phyloP scores from a whole-genome alignment of 2,329 filamentous ascomycete genomes.

The Balansia obtecta region DNA sequence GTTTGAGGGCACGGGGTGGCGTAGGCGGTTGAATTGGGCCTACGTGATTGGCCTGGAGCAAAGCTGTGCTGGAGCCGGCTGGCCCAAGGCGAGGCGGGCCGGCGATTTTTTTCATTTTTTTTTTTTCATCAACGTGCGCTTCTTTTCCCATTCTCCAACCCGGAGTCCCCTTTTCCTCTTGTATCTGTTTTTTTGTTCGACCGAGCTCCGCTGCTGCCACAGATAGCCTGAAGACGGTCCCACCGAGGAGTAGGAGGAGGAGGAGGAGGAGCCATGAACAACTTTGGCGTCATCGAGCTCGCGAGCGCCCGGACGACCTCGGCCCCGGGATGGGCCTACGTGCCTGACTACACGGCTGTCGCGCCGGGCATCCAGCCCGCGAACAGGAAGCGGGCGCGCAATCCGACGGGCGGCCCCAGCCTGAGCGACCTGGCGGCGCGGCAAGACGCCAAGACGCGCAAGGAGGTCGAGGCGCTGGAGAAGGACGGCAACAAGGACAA shows the following conservation, averaged over 20 bases:
- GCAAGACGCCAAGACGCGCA: conserved; percentile 68
- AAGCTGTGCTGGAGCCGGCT: too few species aligned
- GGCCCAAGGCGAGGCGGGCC: too few species aligned
- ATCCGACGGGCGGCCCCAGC: conserved; percentile 32
- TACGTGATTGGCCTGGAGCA: too few species aligned
- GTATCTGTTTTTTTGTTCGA: too few species aligned
- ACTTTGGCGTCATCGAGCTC: conserved; percentile 72
- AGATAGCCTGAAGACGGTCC: too few species aligned
- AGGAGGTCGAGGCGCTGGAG: conserved; percentile 73
- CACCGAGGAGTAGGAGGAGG: too few species aligned
- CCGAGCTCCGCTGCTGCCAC: too few species aligned
- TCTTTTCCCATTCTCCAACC: too few species aligned
- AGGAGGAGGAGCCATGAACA: conserved; percentile 44
- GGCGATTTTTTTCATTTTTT: too few species aligned
- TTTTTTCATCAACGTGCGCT: too few species aligned
- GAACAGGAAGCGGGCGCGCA: conserved; percentile 62
- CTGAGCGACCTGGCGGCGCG: conserved; percentile 62
- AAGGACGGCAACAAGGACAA: conserved; percentile 65
- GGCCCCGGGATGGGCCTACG: conserved; percentile 86
- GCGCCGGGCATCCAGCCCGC: conserved; percentile 35
- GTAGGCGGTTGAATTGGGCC: conserved; percentile 5
- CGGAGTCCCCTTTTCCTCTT: too few species aligned
- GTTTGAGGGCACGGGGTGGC: too few species aligned
- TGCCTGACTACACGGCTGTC: conserved; percentile 60
- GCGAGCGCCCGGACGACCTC: conserved; percentile 55